A percentile compares a stretch with the other conserved stretches of the same genome.
Evolutionary conservation across 495 filamentous ascomycete species (phyloP).

Genomic region (Ramalina peruviana): DNA sequence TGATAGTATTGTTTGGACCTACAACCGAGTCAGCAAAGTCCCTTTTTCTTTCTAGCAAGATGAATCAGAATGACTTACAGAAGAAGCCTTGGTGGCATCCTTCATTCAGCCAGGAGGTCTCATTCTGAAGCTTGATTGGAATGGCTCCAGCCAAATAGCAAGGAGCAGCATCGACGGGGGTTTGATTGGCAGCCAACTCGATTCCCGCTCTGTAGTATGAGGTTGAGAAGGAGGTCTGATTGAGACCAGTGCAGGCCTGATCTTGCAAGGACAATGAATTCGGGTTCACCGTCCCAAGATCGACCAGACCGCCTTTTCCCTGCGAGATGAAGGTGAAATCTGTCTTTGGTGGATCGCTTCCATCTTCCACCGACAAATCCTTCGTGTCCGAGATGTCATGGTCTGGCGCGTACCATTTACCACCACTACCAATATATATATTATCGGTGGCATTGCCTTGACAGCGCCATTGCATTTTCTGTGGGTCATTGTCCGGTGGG

Average conservation of each 20-base stretch:
- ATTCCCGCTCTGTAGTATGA: slow-evolving; percentile 2
- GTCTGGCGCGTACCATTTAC: slow-evolving; percentile 25
- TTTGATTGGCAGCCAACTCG: slow-evolving; percentile 21
- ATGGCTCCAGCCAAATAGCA: neutral
- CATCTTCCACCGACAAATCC: slow-evolving; percentile 19
- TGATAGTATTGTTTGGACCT: slow-evolving; percentile 33
- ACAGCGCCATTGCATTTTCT: slow-evolving; percentile 22
- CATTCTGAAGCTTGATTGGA: slow-evolving; percentile 22
- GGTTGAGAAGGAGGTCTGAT: neutral
- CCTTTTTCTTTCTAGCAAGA: too few relatives aligned
- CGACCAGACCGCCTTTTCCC: neutral
- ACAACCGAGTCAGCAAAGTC: slow-evolving; percentile 7
- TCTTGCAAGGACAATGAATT: neutral
- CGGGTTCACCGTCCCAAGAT: neutral
- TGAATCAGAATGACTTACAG: slow-evolving; percentile 17
- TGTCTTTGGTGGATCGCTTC: slow-evolving; percentile 20
- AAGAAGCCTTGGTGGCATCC: slow-evolving; percentile 28
- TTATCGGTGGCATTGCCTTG: slow-evolving; percentile 22
- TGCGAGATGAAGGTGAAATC: neutral
- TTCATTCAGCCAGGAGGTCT: slow-evolving; percentile 18
- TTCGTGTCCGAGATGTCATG: slow-evolving; percentile 2
- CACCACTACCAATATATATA: slow-evolving; percentile 16
- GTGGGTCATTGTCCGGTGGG: neutral
- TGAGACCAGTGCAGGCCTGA: neutral
- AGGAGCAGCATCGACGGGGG: slow-evolving; percentile 9